These are phyloP conservation scores for Leccinum broughii DNA, from an alignment of 768 basidiomycete genomes.

Conservation along the genomic window DNA sequence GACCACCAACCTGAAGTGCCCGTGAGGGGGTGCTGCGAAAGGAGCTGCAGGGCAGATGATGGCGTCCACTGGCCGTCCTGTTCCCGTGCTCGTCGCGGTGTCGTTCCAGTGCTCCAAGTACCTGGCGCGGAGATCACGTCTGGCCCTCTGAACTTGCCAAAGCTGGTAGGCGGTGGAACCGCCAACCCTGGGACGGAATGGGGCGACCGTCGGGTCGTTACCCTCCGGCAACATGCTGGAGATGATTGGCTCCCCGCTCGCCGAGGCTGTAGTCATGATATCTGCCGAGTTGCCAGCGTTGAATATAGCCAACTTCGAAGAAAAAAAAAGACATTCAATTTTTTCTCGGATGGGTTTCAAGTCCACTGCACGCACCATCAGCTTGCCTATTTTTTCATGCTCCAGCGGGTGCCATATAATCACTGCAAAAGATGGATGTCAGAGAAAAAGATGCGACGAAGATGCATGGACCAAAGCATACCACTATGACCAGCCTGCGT, in stretches of 20 bases:
- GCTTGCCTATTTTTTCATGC: constrained; percentile 46
- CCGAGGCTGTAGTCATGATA: constrained; percentile 36
- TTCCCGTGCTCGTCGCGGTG: constrained; percentile 52
- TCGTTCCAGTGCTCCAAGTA: constrained; percentile 66
- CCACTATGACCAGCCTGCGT: constrained; percentile 64
- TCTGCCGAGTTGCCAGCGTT: constrained; percentile 51
- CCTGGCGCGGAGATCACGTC: constrained; percentile 47
- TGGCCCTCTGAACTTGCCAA: constrained; percentile 65
- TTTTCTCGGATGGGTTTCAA: background rate
- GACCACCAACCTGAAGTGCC: constrained; percentile 47
- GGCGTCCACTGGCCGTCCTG: constrained; percentile 74
- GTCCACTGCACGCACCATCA: constrained; percentile 39
- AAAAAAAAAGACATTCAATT: background rate
- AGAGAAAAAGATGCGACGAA: background rate
- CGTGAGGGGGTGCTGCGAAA: constrained; percentile 64
- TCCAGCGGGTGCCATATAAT: constrained; percentile 66
- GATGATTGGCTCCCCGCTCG: constrained; percentile 57
- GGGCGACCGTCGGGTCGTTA: constrained; percentile 19
- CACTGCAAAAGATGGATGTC: constrained; percentile 39
- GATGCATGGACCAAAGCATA: constrained; percentile 24
- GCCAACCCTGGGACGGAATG: constrained; percentile 29
- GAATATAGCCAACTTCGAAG: constrained; percentile 45
- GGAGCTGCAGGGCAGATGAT: constrained; percentile 67
- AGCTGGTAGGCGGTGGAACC: constrained; percentile 55
- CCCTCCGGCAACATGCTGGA: constrained; percentile 43